Evolutionary conservation across 1,139 yeast genomes (phyloP).

Genomic region (Protomyces lactucae-debilis): DNA sequence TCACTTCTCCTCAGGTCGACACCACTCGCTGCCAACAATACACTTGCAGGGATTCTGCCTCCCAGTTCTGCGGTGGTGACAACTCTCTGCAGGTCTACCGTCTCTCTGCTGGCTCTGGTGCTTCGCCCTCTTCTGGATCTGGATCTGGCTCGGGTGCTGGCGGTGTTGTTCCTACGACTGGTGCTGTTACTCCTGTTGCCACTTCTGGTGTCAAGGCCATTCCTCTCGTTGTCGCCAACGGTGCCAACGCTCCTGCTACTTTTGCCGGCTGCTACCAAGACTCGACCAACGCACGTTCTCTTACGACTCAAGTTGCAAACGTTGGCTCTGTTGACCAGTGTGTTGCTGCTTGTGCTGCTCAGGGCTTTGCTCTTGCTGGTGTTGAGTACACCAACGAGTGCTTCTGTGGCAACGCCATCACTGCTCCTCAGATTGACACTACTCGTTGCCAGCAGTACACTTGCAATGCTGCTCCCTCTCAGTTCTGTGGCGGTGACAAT

Average conservation of each 20-base stretch:
- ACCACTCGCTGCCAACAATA: slow-evolving; percentile 8
- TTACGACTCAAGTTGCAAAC: not conserved
- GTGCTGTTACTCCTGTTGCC: slow-evolving; percentile 42
- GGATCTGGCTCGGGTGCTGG: too few relatives aligned
- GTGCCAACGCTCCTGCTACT: slow-evolving; percentile 1
- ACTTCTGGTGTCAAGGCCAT: slow-evolving; percentile 47
- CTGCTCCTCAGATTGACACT: slow-evolving; percentile 19
- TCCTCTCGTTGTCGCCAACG: not conserved
- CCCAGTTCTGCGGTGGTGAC: slow-evolving; percentile 19
- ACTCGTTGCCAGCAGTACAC: slow-evolving; percentile 2
- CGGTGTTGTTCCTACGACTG: not conserved
- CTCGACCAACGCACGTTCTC: not conserved
- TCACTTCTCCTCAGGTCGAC: slow-evolving; percentile 14
- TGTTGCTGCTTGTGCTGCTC: slow-evolving; percentile 10
- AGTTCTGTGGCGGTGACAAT: slow-evolving; percentile 20
- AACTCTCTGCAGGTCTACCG: slow-evolving; percentile 12
- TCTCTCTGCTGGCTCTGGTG: slow-evolving; percentile 3
- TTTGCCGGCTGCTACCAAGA: not conserved
- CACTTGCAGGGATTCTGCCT: slow-evolving; percentile 25
- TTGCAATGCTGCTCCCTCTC: slow-evolving; percentile 12
- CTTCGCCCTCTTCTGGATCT: slow-evolving; percentile 2
- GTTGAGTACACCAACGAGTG: slow-evolving; percentile 1
- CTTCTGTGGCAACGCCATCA: not conserved
- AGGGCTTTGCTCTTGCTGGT: slow-evolving; percentile 17
- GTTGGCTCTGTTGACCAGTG: slow-evolving; percentile 1